These are phyloP conservation scores for Penicillium sp. DNA, from an alignment of 2,329 filamentous ascomycete genomes.

Conservation along the genomic window DNA sequence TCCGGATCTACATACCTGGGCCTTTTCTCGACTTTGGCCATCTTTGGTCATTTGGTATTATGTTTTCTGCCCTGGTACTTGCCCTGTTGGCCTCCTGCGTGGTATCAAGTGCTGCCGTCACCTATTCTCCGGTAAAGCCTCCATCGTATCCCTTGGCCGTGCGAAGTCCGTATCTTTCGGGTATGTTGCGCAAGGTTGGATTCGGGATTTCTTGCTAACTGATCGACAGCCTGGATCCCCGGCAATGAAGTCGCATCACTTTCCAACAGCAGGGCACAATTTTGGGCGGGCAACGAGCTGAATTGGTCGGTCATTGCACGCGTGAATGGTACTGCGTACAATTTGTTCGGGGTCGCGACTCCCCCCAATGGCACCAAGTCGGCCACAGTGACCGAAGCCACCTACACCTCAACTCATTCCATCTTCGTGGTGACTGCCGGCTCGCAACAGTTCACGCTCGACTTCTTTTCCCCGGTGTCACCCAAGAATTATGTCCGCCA, in stretches of 20 bases:
- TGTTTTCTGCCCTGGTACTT: constrained; percentile 11
- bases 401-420: constrained; percentile 39
- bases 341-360: constrained; percentile 36
- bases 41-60: background rate
- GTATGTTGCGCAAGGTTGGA: constrained; percentile 8
- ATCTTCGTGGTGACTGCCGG: constrained; percentile 36
- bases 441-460: constrained; percentile 32
- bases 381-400: constrained; percentile 28
- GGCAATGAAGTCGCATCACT: constrained; percentile 32
- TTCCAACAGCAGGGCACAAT: constrained; percentile 34
- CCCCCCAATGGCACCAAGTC: constrained; percentile 23
- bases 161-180: constrained; percentile 38
- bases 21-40: background rate
- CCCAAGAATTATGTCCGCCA: constrained; percentile 39
- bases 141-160: constrained; percentile 42
- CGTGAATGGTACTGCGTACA: constrained; percentile 36
- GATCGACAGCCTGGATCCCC: constrained; percentile 37
- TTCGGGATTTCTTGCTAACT: background rate
- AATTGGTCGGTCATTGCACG: constrained; percentile 40
- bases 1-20: constrained; percentile 6
- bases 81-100: constrained; percentile 6
- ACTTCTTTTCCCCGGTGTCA: constrained; percentile 43
- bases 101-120: constrained; percentile 8
- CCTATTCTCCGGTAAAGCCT: constrained; percentile 22
- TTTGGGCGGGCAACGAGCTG: constrained; percentile 38